Conservation (phyloP, 192 early-diverging fungal genomes). For the Backusella circina region DNA sequence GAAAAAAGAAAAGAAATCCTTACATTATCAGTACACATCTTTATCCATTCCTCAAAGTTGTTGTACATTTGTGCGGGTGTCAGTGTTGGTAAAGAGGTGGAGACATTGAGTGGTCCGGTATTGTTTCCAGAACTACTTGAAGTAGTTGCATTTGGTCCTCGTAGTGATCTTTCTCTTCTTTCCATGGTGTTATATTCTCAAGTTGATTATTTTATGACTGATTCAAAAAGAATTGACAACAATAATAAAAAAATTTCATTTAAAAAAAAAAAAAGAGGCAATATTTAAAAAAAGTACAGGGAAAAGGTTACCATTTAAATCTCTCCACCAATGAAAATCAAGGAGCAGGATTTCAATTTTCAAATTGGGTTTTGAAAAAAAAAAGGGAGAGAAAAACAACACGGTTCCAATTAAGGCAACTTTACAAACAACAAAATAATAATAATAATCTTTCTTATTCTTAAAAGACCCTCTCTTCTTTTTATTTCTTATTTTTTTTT, state of each 20-base stretch:
- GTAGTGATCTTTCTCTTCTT: neutral
- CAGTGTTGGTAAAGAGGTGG: slow-evolving; percentile 17
- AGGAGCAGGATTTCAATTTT: neutral
- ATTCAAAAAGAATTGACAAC: neutral
- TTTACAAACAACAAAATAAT: neutral
- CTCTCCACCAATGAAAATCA: neutral
- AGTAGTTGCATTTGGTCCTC: neutral
- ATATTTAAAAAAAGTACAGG: too few relatives aligned
- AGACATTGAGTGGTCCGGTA: neutral
- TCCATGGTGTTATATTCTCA: neutral
- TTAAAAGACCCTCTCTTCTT: neutral
- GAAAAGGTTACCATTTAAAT: neutral
- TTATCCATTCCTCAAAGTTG: slow-evolving; percentile 92
- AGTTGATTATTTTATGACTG: neutral
- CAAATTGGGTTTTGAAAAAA: neutral
- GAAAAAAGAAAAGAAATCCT: neutral
- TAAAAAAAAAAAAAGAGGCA: neutral
- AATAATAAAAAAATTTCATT: neutral
- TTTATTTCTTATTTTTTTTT: too few relatives aligned
- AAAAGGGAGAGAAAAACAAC: neutral
- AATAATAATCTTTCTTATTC: neutral
- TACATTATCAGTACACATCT: slow-evolving; percentile 95
- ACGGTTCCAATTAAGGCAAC: neutral
- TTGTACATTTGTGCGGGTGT: slow-evolving; percentile 39
- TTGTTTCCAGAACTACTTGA: neutral